These are phyloP conservation scores for Typha latifolia DNA, from an alignment of 176 grass and related monocot species.

Conservation along the genomic window DNA sequence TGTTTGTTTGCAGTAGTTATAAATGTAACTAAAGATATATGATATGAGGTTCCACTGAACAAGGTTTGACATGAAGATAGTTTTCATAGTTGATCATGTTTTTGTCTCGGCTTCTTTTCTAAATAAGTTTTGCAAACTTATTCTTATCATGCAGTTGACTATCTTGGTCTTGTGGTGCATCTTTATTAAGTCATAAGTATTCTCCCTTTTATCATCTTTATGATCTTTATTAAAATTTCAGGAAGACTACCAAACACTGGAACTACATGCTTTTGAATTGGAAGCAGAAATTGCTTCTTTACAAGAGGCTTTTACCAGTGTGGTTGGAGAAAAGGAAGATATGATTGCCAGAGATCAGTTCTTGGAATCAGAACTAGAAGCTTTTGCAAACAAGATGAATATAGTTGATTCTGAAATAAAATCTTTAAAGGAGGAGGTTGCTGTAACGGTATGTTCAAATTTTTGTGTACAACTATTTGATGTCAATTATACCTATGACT, in stretches of 20 bases:
- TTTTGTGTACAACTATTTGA: constrained; percentile 19
- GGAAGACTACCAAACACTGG: constrained; percentile 76
- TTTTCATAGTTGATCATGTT: no score
- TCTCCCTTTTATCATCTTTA: neutral
- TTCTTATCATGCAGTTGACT: neutral
- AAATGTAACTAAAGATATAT: no score
- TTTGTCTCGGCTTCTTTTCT: neutral
- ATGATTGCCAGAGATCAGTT: constrained; percentile 44
- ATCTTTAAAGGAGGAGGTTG: constrained; percentile 45
- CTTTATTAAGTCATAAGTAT: neutral
- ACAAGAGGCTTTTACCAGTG: constrained; percentile 47
- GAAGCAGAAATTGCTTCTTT: constrained; percentile 55
- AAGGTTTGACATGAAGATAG: no score
- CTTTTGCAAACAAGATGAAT: constrained; percentile 42
- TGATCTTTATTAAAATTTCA: constrained; percentile 27
- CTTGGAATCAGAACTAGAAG: constrained; percentile 44
- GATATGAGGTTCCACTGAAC: no score
- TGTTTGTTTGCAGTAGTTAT: no score
- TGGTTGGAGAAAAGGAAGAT: constrained; percentile 64
- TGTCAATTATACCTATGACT: neutral
- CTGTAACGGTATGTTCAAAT: constrained; percentile 35
- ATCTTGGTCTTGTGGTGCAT: constrained; percentile 12
- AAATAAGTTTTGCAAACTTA: neutral
- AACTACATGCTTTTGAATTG: constrained; percentile 54
- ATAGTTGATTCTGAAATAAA: constrained; percentile 40